Conservation (phyloP, 1,284 basidiomycete species). For the Cryptococcus amylolentus region DNA sequence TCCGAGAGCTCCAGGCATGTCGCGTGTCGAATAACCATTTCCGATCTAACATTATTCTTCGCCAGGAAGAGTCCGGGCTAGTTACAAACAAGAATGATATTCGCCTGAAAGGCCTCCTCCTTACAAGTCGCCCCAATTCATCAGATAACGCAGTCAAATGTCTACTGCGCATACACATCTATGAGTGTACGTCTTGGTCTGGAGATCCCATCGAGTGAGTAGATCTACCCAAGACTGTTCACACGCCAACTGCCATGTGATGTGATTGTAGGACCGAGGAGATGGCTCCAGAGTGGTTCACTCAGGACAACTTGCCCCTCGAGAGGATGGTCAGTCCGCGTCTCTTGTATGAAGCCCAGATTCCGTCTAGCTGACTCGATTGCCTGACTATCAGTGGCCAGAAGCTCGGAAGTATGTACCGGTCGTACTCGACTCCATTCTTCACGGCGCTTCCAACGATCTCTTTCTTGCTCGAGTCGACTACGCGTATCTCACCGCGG, state of each 20-base stretch:
- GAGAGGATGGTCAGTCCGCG: conserved; percentile 21
- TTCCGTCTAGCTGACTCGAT: neutral
- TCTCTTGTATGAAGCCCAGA: neutral
- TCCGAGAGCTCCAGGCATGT: conserved; percentile 56
- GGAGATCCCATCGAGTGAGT: conserved; percentile 22
- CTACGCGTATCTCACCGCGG: conserved; percentile 7
- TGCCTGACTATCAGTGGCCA: conserved; percentile 27
- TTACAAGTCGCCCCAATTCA: conserved; percentile 15
- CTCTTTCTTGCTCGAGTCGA: conserved; percentile 16
- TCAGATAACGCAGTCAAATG: neutral
- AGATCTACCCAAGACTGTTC: no score
- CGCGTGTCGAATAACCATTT: neutral
- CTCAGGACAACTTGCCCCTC: conserved; percentile 16
- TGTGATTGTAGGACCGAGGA: conserved; percentile 28
- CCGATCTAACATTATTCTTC: neutral
- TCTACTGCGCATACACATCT: conserved; percentile 20
- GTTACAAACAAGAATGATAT: conserved; percentile 49
- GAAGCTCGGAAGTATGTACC: conserved; percentile 28
- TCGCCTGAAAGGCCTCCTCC: conserved; percentile 11
- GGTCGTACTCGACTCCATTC: conserved; percentile 9
- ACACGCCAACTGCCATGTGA: no score
- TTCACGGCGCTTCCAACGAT: neutral
- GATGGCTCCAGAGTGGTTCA: conserved; percentile 35
- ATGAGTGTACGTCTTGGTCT: conserved; percentile 14
- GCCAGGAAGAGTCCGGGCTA: conserved; percentile 74